Percentiles rank a stretch among this genome's conserved stretches.
Evolutionary conservation across 1,139 yeast genomes (phyloP).

Genomic region (Diutina siamensis): DNA sequence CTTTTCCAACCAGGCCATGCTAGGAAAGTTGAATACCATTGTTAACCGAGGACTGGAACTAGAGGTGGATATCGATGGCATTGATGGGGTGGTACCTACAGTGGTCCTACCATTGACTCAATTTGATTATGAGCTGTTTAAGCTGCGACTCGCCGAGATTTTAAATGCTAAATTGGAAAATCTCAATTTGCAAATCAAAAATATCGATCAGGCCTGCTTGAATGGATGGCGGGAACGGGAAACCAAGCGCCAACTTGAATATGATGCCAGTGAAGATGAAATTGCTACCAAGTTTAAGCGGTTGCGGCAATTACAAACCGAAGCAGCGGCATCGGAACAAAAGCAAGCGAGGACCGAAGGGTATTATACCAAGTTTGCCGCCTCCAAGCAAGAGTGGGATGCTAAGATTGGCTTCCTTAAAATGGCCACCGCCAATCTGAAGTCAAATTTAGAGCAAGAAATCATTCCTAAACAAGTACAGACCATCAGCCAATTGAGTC

Average conservation of each 20-base stretch:
- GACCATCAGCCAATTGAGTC: not conserved
- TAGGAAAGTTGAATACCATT: not conserved
- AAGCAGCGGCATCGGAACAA: slow-evolving; percentile 34
- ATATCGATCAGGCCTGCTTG: slow-evolving; percentile 10
- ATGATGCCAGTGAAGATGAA: slow-evolving; percentile 37
- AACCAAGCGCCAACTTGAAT: slow-evolving; percentile 34
- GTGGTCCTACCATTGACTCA: not conserved
- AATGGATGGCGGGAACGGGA: slow-evolving; percentile 28
- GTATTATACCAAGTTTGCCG: not conserved
- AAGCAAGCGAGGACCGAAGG: slow-evolving; percentile 31
- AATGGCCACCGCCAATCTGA: not conserved
- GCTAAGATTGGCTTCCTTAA: not conserved
- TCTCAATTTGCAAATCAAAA: slow-evolving; percentile 9
- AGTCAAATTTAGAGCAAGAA: not conserved
- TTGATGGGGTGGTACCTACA: not conserved
- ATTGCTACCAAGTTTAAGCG: slow-evolving; percentile 39
- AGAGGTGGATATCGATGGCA: not conserved
- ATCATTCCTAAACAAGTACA: not conserved
- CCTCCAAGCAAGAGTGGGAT: not conserved
- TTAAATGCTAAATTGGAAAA: slow-evolving; percentile 28
- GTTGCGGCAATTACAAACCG: slow-evolving; percentile 37
- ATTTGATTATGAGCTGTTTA: slow-evolving; percentile 5
- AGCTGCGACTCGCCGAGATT: slow-evolving; percentile 13
- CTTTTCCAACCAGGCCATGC: slow-evolving; percentile 2
- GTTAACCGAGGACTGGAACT: not conserved